Percentiles rank a stretch among this genome's conserved stretches.
These are phyloP conservation scores for Phaffia tasmanica DNA, from an alignment of 768 basidiomycete genomes.

Conservation along the genomic window DNA sequence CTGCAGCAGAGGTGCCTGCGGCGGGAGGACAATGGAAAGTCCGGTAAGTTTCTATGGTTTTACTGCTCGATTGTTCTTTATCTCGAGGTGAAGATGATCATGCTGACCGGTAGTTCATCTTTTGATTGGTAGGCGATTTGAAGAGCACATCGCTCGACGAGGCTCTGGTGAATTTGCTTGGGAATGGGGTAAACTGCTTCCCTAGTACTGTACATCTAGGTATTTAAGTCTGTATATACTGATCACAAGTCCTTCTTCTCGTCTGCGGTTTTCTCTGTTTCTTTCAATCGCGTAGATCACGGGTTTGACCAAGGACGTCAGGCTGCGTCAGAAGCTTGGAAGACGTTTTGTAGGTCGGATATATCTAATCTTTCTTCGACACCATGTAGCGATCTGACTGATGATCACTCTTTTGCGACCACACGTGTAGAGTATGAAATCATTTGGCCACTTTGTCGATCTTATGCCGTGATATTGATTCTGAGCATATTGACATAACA, in stretches of 20 bases:
- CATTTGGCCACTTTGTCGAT: too few species aligned
- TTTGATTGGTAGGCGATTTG: conserved; percentile 35
- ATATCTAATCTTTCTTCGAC: too few species aligned
- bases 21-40: conserved; percentile 29
- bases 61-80: conserved; percentile 46
- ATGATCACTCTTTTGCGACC: too few species aligned
- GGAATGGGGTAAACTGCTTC: conserved; percentile 50
- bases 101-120: conserved; percentile 15
- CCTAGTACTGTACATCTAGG: neutral
- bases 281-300: conserved; percentile 42
- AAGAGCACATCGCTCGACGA: conserved; percentile 43
- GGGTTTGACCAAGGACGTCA: conserved; percentile 52
- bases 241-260: conserved; percentile 27
- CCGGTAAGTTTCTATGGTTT: conserved; percentile 22
- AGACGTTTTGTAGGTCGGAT: neutral
- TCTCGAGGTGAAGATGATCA: conserved; percentile 52
- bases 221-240: neutral
- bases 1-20: conserved; percentile 11
- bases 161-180: conserved; percentile 46
- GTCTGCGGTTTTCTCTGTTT: conserved; percentile 4
- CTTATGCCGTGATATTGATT: too few species aligned
- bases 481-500: too few species aligned
- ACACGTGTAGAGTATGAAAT: too few species aligned
- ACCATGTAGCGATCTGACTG: too few species aligned
- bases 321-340: conserved; percentile 36